Conservation (phyloP, 139 green algal genomes). For the Chlorella sp. region DNA sequence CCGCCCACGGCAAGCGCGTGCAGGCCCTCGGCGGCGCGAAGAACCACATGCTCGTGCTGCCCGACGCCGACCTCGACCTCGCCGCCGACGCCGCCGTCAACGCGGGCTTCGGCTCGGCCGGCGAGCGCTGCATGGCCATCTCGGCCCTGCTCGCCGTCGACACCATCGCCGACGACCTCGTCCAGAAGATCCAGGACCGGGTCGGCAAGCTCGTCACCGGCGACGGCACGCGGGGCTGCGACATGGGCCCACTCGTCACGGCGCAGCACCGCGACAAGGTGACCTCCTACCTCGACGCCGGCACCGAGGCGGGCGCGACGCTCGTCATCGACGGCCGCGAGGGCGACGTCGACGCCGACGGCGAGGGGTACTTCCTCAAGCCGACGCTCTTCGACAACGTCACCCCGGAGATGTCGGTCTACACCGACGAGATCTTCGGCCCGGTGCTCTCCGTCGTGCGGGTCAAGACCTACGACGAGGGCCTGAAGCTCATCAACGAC, state of each 20-base stretch:
- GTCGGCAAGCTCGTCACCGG: too few species aligned
- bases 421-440: slow-evolving; percentile 93
- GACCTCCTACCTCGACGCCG: too few species aligned
- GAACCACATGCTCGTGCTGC: slow-evolving; percentile 95
- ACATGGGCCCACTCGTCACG: too few species aligned
- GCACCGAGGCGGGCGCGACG: too few species aligned
- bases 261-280: too few species aligned
- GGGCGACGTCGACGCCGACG: slow-evolving; percentile 50
- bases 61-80: slow-evolving; percentile 79
- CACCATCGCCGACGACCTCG: too few species aligned
- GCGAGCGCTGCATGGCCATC: slow-evolving; percentile 97
- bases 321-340: slow-evolving; percentile 77
- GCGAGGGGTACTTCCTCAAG: slow-evolving; percentile 87
- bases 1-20: slow-evolving; percentile 82
- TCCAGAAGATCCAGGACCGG: too few species aligned
- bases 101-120: slow-evolving; percentile 89
- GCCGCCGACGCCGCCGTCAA: slow-evolving; percentile 69
- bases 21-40: slow-evolving; percentile 94
- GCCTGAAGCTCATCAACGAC: slow-evolving; percentile 79
- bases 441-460: slow-evolving; percentile 70
- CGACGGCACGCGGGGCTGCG: too few species aligned
- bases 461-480: slow-evolving; percentile 22
- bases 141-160: too few species aligned
- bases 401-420: slow-evolving; percentile 77
- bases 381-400: slow-evolving; percentile 84